Conservation (phyloP, 2,329 filamentous ascomycete genomes). For the Beauveria sp. region DNA sequence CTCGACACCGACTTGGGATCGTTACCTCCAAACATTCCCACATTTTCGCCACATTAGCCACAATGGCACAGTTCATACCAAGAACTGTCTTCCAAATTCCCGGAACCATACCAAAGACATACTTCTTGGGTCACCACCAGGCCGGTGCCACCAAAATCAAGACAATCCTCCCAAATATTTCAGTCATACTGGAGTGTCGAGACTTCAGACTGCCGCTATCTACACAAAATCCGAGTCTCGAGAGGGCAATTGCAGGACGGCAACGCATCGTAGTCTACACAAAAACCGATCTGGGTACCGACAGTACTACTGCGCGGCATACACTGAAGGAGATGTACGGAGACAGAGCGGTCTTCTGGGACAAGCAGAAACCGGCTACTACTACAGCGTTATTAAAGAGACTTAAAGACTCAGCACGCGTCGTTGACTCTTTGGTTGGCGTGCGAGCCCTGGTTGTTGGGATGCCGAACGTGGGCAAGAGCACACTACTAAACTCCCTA, state of each 20-base stretch:
- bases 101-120: slow-evolving; percentile 71
- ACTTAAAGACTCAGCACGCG: slow-evolving; percentile 24
- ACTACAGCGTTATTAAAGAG: slow-evolving; percentile 32
- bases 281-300: slow-evolving; percentile 65
- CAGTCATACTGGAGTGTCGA: slow-evolving; percentile 87
- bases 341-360: slow-evolving; percentile 36
- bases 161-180: slow-evolving; percentile 67
- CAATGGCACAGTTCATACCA: slow-evolving; percentile 54
- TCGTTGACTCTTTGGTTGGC: slow-evolving; percentile 60
- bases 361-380: slow-evolving; percentile 25
- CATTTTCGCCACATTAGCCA: background rate
- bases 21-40: background rate
- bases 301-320: slow-evolving; percentile 21
- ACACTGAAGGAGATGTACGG: slow-evolving; percentile 27
- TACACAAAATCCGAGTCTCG: slow-evolving; percentile 83
- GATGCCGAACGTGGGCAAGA: slow-evolving; percentile 98
- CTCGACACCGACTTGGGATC: background rate
- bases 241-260: slow-evolving; percentile 63
- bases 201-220: slow-evolving; percentile 87
- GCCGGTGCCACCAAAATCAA: slow-evolving; percentile 78
- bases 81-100: slow-evolving; percentile 67
- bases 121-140: slow-evolving; percentile 90
- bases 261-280: slow-evolving; percentile 84
- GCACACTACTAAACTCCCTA: slow-evolving; percentile 82
- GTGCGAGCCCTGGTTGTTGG: slow-evolving; percentile 81